A percentile compares a stretch with the other conserved stretches of the same genome.
These are phyloP conservation scores for Agaricus sinodeliciosus DNA, from an alignment of 768 basidiomycete genomes.

Conservation along the genomic window DNA sequence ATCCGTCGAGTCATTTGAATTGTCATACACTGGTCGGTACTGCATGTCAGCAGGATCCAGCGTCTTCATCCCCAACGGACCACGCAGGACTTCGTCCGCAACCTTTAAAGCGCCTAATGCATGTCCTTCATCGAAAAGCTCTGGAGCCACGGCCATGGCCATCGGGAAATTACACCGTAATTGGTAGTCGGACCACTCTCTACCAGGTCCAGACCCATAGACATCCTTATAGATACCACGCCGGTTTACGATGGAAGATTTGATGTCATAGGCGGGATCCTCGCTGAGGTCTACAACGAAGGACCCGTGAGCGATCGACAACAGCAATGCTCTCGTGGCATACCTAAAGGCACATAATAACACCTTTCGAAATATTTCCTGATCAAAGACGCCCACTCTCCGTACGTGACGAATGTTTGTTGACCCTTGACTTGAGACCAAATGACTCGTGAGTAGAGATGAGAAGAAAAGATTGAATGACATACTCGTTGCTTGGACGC, in stretches of 20 bases:
- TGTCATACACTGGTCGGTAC: constrained; percentile 90
- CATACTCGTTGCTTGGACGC: constrained; percentile 77
- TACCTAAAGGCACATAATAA: constrained; percentile 85
- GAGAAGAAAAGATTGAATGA: constrained; percentile 12
- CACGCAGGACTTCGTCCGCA: constrained; percentile 77
- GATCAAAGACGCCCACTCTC: constrained; percentile 83
- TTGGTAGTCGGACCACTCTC: constrained; percentile 98
- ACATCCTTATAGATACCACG: constrained; percentile 99
- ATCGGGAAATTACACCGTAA: constrained; percentile 90
- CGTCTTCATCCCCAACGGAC: constrained; percentile 95
- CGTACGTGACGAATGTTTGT: constrained; percentile 71
- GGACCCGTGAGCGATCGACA: neutral
- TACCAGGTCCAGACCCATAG: constrained; percentile 76
- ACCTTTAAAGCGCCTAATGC: constrained; percentile 75
- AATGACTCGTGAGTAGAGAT: neutral
- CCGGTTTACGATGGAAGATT: constrained; percentile 69
- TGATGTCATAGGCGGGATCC: constrained; percentile 65
- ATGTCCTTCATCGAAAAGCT: constrained; percentile 78
- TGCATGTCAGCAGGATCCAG: constrained; percentile 83
- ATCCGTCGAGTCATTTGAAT: constrained; percentile 88
- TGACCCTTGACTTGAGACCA: constrained; percentile 56
- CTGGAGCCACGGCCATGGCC: constrained; percentile 96
- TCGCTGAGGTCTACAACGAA: constrained; percentile 51
- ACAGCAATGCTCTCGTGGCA: neutral
- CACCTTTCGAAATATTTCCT: constrained; percentile 83